Evolutionary conservation across 2,329 filamentous ascomycete genomes (phyloP).

Genomic region (Phaeosphaeriaceae sp.): DNA sequence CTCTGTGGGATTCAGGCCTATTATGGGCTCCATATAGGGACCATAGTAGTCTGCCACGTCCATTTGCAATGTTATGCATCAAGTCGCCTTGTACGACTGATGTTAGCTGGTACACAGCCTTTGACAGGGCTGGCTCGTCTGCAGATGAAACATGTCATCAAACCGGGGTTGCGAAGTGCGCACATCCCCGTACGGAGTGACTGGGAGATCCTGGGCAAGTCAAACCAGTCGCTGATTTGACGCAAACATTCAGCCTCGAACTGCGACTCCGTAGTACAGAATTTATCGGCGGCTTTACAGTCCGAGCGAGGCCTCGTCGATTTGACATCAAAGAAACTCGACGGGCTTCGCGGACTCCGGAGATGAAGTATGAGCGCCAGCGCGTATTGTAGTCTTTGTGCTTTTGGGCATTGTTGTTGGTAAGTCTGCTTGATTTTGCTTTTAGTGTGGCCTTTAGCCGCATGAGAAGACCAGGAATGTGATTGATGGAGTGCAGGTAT

Average conservation of each 20-base stretch:
- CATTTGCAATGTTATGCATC: conserved; percentile 32
- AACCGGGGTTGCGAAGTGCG: conserved; percentile 23
- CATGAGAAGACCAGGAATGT: conserved; percentile 12
- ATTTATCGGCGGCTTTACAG: background rate
- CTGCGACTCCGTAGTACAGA: conserved; percentile 4
- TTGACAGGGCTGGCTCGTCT: conserved; percentile 29
- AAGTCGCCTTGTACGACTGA: conserved; percentile 27
- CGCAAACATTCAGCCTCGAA: conserved; percentile 11
- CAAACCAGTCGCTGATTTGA: conserved; percentile 23
- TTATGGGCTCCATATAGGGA: conserved; percentile 21
- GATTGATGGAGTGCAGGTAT: background rate
- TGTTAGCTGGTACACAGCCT: conserved; percentile 18
- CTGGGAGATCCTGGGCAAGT: conserved; percentile 23
- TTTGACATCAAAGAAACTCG: background rate
- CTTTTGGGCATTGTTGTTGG: conserved; percentile 11
- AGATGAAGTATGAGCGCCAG: conserved; percentile 7
- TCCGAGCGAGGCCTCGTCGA: background rate
- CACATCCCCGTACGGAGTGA: conserved; percentile 19
- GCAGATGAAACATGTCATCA: conserved; percentile 34
- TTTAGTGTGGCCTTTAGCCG: conserved; percentile 14
- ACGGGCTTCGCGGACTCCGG: background rate
- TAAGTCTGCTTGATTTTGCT: conserved; percentile 12
- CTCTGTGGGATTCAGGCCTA: conserved; percentile 6
- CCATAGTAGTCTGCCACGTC: conserved; percentile 20
- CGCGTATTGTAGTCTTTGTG: conserved; percentile 14